phyloP scores from a whole-genome alignment of 2,329 filamentous ascomycete genomes.

The Ophidiomyces ophidiicola region DNA sequence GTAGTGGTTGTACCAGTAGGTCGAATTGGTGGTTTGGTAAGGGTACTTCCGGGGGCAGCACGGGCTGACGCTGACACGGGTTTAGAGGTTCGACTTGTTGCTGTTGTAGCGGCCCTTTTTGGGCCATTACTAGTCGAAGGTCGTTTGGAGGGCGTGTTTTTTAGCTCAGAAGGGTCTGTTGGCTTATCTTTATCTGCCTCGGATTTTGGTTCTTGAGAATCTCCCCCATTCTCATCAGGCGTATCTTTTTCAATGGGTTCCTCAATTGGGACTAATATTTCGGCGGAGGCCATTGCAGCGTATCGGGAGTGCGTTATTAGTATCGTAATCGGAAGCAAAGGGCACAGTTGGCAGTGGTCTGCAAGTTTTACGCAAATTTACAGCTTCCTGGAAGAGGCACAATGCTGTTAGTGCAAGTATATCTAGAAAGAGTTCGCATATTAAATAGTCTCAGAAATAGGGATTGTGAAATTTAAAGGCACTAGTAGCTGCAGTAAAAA shows the following conservation, averaged over 20 bases:
- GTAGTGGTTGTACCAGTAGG: constrained; percentile 22
- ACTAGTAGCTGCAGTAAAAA: too few species aligned
- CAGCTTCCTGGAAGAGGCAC: too few species aligned
- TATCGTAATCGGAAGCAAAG: too few species aligned
- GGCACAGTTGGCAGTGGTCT: too few species aligned
- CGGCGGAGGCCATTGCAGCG: constrained; percentile 17
- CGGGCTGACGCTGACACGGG: constrained; percentile 19
- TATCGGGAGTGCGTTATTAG: not conserved
- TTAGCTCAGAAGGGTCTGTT: constrained; percentile 22
- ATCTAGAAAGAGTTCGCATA: too few species aligned
- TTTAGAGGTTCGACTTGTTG: constrained; percentile 21
- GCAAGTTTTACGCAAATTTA: too few species aligned
- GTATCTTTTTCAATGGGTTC: constrained; percentile 6
- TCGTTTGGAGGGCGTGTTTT: constrained; percentile 24
- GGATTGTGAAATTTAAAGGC: too few species aligned
- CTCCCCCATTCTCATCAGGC: constrained; percentile 20
- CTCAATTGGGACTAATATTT: constrained; percentile 26
- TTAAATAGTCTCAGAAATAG: too few species aligned
- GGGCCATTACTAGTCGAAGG: constrained; percentile 26
- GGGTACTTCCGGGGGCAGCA: constrained; percentile 26
- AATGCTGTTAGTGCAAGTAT: too few species aligned
- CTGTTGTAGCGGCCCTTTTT: constrained; percentile 24
- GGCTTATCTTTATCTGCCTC: constrained; percentile 30
- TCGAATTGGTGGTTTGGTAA: constrained; percentile 36
- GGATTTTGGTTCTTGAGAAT: constrained; percentile 22